Evolutionary conservation across 2,329 filamentous ascomycete species (phyloP).

Genomic region (Colletotrichum zoysiae): DNA sequence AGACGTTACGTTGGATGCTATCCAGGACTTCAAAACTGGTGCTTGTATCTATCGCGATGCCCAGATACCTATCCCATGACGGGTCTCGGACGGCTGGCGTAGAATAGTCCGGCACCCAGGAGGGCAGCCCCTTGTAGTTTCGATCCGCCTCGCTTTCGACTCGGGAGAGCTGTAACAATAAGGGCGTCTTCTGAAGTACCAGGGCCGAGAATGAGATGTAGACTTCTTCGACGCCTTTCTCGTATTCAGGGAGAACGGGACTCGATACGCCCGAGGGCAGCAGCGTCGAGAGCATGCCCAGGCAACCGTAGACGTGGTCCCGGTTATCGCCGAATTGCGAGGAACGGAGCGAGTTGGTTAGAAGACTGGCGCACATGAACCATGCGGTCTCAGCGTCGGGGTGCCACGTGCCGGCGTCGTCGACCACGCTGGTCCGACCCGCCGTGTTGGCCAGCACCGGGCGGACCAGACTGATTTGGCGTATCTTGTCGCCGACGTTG

Average conservation of each 20-base stretch:
- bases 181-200: conserved; percentile 19
- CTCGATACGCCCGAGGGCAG: not conserved
- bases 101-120: not conserved
- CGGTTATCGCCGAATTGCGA: conserved; percentile 40
- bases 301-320: conserved; percentile 43
- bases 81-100: not conserved
- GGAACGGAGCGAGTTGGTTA: conserved; percentile 20
- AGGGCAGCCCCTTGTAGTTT: not conserved
- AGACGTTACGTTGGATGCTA: not conserved
- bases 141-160: not conserved
- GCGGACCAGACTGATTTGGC: not conserved
- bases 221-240: conserved; percentile 16
- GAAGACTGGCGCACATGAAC: conserved; percentile 9
- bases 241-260: conserved; percentile 35
- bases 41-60: not conserved
- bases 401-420: not conserved
- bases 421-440: not conserved
- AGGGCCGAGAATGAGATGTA: conserved; percentile 25
- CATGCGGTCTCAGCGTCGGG: not conserved
- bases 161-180: conserved; percentile 16
- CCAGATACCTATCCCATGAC: not conserved
- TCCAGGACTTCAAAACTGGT: not conserved
- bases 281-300: conserved; percentile 27
- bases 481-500: not conserved
- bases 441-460: not conserved